Evolutionary conservation across 2,329 filamentous ascomycete species (phyloP), one percentile per base, ranked within the genome.

Genomic region (Penicillium griseofulvum): DNA sequence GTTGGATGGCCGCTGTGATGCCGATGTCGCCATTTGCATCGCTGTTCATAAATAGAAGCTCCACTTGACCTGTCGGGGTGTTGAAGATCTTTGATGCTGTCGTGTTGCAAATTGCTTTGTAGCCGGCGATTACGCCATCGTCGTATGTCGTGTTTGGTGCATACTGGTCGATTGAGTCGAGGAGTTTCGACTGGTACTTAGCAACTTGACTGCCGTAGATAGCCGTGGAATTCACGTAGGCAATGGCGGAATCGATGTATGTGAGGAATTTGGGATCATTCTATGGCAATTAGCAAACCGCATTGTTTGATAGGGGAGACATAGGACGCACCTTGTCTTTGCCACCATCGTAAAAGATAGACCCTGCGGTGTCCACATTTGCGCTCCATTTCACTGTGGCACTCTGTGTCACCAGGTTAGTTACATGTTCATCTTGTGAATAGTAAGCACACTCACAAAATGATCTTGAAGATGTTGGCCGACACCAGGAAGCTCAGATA

Each of bases 391-490:
- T 66, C 12, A 72, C 52, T 2, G 67, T 69, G 8, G 65, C 67
- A 31, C 69, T 71, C 69, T 71, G 49, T 49, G 46, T 4, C 24
- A 26, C 16, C 11, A 26, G 10, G 24, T 61, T 38, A 65, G 61
- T 43, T 28, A 36, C 12, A 4, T 16, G 5, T 37, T 17, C 37
- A 6, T 28, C 14, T 17, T 5, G 34, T 2, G 10, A 2, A 28
- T 14, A 24, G 12, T 0, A 4, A 16, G 19, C 10, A 3, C 1
- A 61, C 66, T 57, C 46, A 69, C 66, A 3, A 74, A 65, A 65
- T 80, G 79, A 55, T 82, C 80, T 58, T 82, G 80, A 44, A 81
- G 72, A 50, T 81, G 80, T 38, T 77, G 76, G 4, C 81, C 81
- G 5, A 83, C 78, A 11, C 73, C 74, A 5, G 75, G 73, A 42